phyloP scores from a whole-genome alignment of 805 yeast genomes.

The Candida dajiaensis region DNA sequence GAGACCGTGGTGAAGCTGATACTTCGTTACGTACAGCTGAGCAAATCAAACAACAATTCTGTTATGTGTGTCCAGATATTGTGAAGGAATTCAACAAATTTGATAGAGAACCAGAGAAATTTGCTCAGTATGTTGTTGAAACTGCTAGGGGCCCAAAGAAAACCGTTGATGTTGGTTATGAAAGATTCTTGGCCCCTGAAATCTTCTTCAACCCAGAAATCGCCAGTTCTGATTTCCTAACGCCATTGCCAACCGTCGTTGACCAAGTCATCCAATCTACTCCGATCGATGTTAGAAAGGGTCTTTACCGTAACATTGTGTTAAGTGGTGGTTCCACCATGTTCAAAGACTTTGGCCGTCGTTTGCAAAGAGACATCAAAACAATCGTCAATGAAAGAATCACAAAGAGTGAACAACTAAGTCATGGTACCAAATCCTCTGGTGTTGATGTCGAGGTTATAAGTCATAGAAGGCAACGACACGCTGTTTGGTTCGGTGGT shows the following conservation, averaged over 20 bases:
- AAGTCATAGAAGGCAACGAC: slow-evolving; percentile 93
- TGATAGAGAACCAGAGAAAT: slow-evolving; percentile 89
- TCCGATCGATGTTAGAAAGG: slow-evolving; percentile 97
- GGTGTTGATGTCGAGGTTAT: slow-evolving; percentile 98
- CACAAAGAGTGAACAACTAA: slow-evolving; percentile 66
- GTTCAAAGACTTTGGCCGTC: slow-evolving; percentile 97
- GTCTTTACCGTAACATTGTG: slow-evolving; percentile 90
- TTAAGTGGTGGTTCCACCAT: slow-evolving; percentile 97
- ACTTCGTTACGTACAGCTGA: slow-evolving; percentile 95
- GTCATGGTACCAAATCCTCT: slow-evolving; percentile 63
- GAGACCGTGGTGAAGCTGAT: slow-evolving; percentile 96
- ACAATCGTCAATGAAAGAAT: slow-evolving; percentile 85
- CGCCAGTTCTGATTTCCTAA: slow-evolving; percentile 88
- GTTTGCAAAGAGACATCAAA: slow-evolving; percentile 93
- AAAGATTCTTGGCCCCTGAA: slow-evolving; percentile 97
- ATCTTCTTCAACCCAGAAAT: slow-evolving; percentile 98
- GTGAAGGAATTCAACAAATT: slow-evolving; percentile 93
- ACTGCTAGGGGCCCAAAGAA: slow-evolving; percentile 53
- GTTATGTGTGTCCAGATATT: slow-evolving; percentile 96
- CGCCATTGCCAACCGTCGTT: slow-evolving; percentile 94
- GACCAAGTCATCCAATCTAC: slow-evolving; percentile 92
- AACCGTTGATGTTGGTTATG: slow-evolving; percentile 91
- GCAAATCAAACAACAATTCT: slow-evolving; percentile 90
- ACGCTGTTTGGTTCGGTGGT: slow-evolving; percentile 99
- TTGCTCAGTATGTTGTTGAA: slow-evolving; percentile 89